phyloP scores from a whole-genome alignment of 805 yeast species.

The Candida quercuum region DNA sequence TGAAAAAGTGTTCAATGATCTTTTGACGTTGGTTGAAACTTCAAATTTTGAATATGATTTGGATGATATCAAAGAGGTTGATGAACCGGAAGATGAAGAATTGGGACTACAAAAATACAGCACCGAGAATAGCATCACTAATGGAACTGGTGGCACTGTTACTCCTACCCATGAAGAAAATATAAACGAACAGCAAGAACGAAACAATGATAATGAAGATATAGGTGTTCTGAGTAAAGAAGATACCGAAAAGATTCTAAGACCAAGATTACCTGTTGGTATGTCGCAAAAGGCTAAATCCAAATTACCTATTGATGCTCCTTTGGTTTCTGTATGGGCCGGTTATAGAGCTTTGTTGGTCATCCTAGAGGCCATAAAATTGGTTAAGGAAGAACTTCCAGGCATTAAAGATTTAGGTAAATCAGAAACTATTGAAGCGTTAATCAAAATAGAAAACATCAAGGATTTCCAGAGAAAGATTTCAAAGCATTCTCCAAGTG shows the following conservation, averaged over 20 bases:
- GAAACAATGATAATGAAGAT: slow-evolving; percentile 5
- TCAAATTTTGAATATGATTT: slow-evolving; percentile 6
- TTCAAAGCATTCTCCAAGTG: slow-evolving; percentile 26
- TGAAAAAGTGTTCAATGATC: slow-evolving; percentile 23
- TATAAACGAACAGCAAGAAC: neutral
- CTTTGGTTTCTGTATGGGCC: slow-evolving; percentile 49
- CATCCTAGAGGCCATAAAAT: slow-evolving; percentile 31
- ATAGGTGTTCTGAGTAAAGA: slow-evolving; percentile 1
- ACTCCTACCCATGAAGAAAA: slow-evolving; percentile 2
- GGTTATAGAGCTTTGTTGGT: slow-evolving; percentile 40
- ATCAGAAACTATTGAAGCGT: slow-evolving; percentile 26
- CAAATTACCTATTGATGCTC: slow-evolving; percentile 45
- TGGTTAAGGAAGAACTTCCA: slow-evolving; percentile 25
- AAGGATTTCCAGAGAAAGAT: slow-evolving; percentile 24
- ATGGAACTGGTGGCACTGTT: neutral
- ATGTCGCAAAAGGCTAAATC: slow-evolving; percentile 54
- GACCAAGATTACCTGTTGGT: slow-evolving; percentile 52
- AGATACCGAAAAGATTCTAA: slow-evolving; percentile 33
- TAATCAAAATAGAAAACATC: slow-evolving; percentile 36
- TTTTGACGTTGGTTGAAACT: slow-evolving; percentile 9
- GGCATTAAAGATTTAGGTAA: slow-evolving; percentile 17
- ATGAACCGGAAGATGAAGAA: slow-evolving; percentile 8
- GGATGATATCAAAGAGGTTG: slow-evolving; percentile 2
- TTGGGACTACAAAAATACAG: slow-evolving; percentile 2
- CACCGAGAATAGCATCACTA: slow-evolving; percentile 1